These are phyloP conservation scores for Venturia aucupariae DNA, from an alignment of 2,329 filamentous ascomycete species.

Conservation along the genomic window DNA sequence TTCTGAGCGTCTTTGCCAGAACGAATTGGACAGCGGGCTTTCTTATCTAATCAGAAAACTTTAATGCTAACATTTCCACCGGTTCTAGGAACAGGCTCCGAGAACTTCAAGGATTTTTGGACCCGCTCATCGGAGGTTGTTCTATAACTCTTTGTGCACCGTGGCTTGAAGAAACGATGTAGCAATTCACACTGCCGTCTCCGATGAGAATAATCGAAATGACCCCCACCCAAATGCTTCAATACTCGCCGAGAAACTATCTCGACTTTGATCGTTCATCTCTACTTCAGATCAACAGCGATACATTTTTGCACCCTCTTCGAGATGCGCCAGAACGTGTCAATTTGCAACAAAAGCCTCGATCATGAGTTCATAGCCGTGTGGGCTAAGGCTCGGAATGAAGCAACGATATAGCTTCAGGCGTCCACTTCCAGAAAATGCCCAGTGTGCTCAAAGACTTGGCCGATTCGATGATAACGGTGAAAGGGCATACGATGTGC, in stretches of 20 bases:
- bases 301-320: no score
- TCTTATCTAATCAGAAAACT: no score
- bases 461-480: background rate
- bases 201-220: background rate
- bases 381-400: background rate
- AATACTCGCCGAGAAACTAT: background rate
- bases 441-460: background rate
- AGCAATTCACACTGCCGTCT: background rate
- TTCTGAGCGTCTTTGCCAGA: no score
- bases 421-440: background rate
- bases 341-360: background rate
- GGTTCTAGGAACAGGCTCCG: conserved; percentile 17
- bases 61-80: no score
- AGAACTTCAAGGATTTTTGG: no score
- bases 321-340: background rate
- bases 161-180: conserved; percentile 21
- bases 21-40: no score
- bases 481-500: background rate
- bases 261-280: background rate
- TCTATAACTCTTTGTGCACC: no score
- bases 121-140: no score
- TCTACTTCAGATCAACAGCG: background rate
- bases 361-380: background rate
- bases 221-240: background rate
- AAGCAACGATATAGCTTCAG: background rate